phyloP scores from a whole-genome alignment of 2,329 filamentous ascomycete genomes.

The Cordyceps cateniannulata region DNA sequence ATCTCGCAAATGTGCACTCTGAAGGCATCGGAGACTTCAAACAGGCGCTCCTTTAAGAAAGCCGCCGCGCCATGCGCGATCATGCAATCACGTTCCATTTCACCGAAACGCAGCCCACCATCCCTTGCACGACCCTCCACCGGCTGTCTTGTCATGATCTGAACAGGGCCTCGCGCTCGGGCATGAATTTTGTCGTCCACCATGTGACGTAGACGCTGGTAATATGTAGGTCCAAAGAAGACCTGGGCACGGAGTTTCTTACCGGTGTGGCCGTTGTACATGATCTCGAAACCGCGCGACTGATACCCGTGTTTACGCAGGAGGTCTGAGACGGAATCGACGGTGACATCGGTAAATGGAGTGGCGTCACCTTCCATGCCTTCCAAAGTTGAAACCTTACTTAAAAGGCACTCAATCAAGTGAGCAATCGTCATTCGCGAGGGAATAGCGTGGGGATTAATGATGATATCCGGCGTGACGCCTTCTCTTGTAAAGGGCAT shows the following conservation, averaged over 20 bases:
- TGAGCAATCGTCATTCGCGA: slow-evolving; percentile 99
- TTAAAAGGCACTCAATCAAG: slow-evolving; percentile 97
- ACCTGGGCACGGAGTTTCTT: slow-evolving; percentile 89
- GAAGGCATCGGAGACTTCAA: slow-evolving; percentile 97
- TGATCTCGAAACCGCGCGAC: slow-evolving; percentile 92
- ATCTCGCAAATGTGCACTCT: slow-evolving; percentile 98
- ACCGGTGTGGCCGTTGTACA: slow-evolving; percentile 98
- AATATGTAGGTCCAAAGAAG: slow-evolving; percentile 97
- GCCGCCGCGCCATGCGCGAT: slow-evolving; percentile 97
- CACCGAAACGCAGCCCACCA: slow-evolving; percentile 97
- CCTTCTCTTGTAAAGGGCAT: slow-evolving; percentile 97
- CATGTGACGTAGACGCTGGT: slow-evolving; percentile 98
- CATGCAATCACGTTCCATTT: slow-evolving; percentile 99
- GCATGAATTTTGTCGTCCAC: slow-evolving; percentile 99
- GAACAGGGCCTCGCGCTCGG: slow-evolving; percentile 90
- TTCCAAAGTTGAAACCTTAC: slow-evolving; percentile 88
- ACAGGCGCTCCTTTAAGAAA: slow-evolving; percentile 94
- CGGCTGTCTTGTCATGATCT: slow-evolving; percentile 94
- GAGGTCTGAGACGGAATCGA: slow-evolving; percentile 83
- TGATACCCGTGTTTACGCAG: slow-evolving; percentile 90
- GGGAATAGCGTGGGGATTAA: slow-evolving; percentile 98
- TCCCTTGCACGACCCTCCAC: slow-evolving; percentile 98
- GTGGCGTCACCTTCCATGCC: slow-evolving; percentile 96
- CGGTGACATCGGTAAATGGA: slow-evolving; percentile 95
- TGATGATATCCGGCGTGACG: slow-evolving; percentile 90